These are phyloP conservation scores for Strombidium stylifer DNA, from an alignment of 73 alveolate genomes.

Conservation along the genomic window DNA sequence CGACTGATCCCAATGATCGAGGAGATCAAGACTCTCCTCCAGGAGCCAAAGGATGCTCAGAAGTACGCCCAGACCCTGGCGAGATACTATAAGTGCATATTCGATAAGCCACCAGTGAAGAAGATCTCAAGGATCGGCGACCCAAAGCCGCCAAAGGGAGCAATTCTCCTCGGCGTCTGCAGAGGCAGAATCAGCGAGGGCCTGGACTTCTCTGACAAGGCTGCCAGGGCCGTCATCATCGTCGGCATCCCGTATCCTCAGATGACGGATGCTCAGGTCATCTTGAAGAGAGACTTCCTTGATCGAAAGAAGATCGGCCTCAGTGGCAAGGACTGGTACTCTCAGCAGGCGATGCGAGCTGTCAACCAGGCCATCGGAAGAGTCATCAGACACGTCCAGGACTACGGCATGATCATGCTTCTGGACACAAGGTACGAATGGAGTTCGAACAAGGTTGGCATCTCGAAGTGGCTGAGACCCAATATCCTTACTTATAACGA, in stretches of 20 bases:
- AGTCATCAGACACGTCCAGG: conserved; percentile 94
- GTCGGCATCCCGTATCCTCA: conserved; percentile 97
- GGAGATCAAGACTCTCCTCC: conserved; percentile 67
- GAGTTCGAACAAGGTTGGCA: conserved; percentile 41
- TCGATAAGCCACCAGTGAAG: not conserved
- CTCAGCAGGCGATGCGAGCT: conserved; percentile 87
- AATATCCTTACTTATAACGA: conserved; percentile 43
- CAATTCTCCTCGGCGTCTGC: conserved; percentile 87
- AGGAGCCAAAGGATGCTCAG: conserved; percentile 81
- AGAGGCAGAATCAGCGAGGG: conserved; percentile 96
- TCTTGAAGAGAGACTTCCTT: conserved; percentile 81
- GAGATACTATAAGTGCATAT: conserved; percentile 15
- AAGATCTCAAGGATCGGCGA: no score
- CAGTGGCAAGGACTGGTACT: conserved; percentile 90
- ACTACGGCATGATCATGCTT: conserved; percentile 86
- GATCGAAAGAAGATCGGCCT: conserved; percentile 63
- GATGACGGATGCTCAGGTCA: conserved; percentile 79
- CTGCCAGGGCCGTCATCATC: conserved; percentile 91
- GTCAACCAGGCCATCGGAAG: conserved; percentile 96
- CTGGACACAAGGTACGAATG: conserved; percentile 78
- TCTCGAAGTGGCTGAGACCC: conserved; percentile 80
- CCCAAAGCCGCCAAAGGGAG: conserved; percentile 72
- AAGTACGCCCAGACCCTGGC: conserved; percentile 34
- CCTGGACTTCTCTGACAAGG: conserved; percentile 91
- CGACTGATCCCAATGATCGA: conserved; percentile 70